Evolutionary conservation across 805 yeast genomes (phyloP).

Genomic region (Cyberlindnera bimundalis): DNA sequence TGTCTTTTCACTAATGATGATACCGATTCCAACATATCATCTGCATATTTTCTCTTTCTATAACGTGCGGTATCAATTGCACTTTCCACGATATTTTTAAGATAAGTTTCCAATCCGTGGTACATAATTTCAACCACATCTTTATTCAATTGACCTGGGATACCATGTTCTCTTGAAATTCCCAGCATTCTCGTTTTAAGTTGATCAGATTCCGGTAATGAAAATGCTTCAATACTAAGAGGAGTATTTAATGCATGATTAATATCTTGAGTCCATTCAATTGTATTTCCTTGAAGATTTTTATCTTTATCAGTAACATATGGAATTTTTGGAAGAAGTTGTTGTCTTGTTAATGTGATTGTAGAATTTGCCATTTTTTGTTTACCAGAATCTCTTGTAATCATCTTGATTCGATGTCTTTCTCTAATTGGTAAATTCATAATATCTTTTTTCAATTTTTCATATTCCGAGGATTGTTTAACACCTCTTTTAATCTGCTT

Average conservation of each 20-base stretch:
- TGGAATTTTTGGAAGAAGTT: slow-evolving; percentile 72
- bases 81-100: slow-evolving; percentile 69
- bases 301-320: slow-evolving; percentile 42
- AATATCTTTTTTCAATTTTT: slow-evolving; percentile 77
- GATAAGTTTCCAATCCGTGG: slow-evolving; percentile 78
- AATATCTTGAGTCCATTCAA: slow-evolving; percentile 91
- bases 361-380: slow-evolving; percentile 68
- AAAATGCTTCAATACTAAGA: slow-evolving; percentile 69
- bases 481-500: slow-evolving; percentile 46
- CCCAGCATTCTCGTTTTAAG: slow-evolving; percentile 71
- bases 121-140: slow-evolving; percentile 73
- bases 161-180: slow-evolving; percentile 84
- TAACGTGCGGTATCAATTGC: slow-evolving; percentile 70
- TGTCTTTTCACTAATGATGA: slow-evolving; percentile 9
- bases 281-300: slow-evolving; percentile 39
- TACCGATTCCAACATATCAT: slow-evolving; percentile 19
- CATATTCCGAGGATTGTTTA: slow-evolving; percentile 68
- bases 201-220: slow-evolving; percentile 76
- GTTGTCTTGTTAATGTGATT: slow-evolving; percentile 63
- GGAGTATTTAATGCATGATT: slow-evolving; percentile 82
- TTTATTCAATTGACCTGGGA: slow-evolving; percentile 76
- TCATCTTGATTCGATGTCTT: slow-evolving; percentile 76
- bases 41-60: slow-evolving; percentile 44
- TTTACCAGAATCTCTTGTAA: slow-evolving; percentile 80
- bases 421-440: slow-evolving; percentile 84